These are phyloP conservation scores for Mucor sp. DNA, from an alignment of 371 early-diverging fungal species.

Conservation along the genomic window DNA sequence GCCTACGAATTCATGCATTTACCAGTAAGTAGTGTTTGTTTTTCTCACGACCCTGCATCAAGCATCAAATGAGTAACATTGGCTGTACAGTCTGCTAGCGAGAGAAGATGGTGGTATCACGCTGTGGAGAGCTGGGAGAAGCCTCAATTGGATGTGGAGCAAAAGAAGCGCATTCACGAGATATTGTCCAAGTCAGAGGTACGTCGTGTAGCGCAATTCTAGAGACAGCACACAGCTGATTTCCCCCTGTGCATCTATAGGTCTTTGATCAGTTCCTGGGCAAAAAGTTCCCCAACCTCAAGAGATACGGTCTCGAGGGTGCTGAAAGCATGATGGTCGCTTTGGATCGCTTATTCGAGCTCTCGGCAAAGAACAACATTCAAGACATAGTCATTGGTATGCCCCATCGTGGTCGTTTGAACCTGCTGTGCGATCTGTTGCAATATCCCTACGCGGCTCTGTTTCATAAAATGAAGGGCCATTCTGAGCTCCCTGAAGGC, in stretches of 20 bases:
- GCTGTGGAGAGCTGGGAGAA: constrained; percentile 80
- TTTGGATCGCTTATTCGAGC: constrained; percentile 82
- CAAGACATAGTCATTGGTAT: constrained; percentile 86
- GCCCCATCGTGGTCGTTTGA: constrained; percentile 97
- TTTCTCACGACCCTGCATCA: not conserved
- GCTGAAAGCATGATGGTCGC: constrained; percentile 97
- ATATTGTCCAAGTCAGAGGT: constrained; percentile 80
- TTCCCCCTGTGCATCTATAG: constrained; percentile 13
- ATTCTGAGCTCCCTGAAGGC: constrained; percentile 80
- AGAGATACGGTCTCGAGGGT: constrained; percentile 96
- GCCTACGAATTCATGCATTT: constrained; percentile 95
- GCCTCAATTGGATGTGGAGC: constrained; percentile 51
- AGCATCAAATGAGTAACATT: not conserved
- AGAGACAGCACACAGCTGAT: too few species aligned
- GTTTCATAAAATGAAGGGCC: constrained; percentile 92
- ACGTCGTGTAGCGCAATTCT: not conserved
- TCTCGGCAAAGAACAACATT: constrained; percentile 70
- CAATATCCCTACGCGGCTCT: constrained; percentile 77
- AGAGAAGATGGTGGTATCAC: constrained; percentile 89
- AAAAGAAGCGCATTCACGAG: constrained; percentile 76
- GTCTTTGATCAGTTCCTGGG: constrained; percentile 96
- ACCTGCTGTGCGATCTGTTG: constrained; percentile 85
- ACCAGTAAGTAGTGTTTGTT: constrained; percentile 54
- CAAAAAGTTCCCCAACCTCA: constrained; percentile 92
- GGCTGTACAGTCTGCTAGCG: constrained; percentile 70